Evolutionary conservation across 345 rosid genomes (phyloP), one percentile per base, ranked within the genome.

Genomic region (Dovyalis caffra): DNA sequence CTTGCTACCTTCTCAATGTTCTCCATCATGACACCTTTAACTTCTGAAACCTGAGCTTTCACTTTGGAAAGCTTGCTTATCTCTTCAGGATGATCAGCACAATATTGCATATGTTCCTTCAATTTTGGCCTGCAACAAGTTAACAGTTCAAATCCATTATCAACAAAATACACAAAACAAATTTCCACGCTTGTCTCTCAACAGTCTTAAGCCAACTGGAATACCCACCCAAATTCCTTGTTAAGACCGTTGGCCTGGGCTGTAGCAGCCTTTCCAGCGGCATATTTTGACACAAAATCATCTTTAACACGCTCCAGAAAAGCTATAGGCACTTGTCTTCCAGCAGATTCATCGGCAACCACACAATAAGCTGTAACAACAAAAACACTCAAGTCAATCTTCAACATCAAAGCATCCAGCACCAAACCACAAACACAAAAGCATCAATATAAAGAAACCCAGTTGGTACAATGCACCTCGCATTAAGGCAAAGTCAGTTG

Each of bases 21-120:
- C 77, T 95, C 99, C 98, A 92, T 90, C 98, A 95, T 95, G 23
- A 92, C 99, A 67, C 98, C 98, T 83, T 92, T 95, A 63, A 95
- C 99, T 85, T 95, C 99, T 26, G 95, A 84, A 40, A 95, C 99
- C 80, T 95, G 99, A 25, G 95, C 97, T 76, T 95, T 91, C 79
- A 95, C 99, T 85, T 92, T 95, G 26, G 98, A 90, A 76, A 95
- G 90, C 82, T 95, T 92, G 86, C 90, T 95, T 76, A 92, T 89
- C 88, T 95, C 99, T 80, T 92, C 97, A 1, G 97, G 98, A 80
- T 95, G 95, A 69, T 91, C 99, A 60, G 84, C 87, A 78, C 97
- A 95, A 49, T 90, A 95, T 76, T 91, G 91, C 98, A 95, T 92
- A 64, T 92, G 94, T 76, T 89, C 97, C 82, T 89, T 95, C 88